Evolutionary conservation across 768 basidiomycete genomes (phyloP).

Genomic region (Rubroboletus satanas): DNA sequence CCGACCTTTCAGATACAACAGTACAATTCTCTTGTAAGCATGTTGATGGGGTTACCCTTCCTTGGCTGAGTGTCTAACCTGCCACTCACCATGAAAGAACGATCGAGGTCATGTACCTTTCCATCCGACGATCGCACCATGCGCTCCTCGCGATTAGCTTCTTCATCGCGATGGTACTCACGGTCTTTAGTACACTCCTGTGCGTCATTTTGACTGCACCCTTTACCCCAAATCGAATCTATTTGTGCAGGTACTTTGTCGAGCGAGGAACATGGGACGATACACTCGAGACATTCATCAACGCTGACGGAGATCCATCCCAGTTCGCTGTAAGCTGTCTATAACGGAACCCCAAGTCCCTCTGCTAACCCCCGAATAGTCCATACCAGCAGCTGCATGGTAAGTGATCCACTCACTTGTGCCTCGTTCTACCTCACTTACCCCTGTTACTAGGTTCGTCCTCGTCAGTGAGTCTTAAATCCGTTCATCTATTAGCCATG

Average conservation of each 20-base stretch:
- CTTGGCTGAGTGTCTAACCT: neutral
- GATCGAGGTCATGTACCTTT: slow-evolving; percentile 90
- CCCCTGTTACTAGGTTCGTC: slow-evolving; percentile 49
- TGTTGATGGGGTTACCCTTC: neutral
- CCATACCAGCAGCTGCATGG: slow-evolving; percentile 77
- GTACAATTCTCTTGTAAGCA: slow-evolving; percentile 75
- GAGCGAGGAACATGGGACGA: slow-evolving; percentile 91
- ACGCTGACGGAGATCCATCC: slow-evolving; percentile 78
- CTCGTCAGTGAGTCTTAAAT: slow-evolving; percentile 60
- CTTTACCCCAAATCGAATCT: neutral
- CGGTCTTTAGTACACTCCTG: slow-evolving; percentile 85
- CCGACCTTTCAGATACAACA: slow-evolving; percentile 81
- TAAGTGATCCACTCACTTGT: slow-evolving; percentile 30
- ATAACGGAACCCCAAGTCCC: neutral
- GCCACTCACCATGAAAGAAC: slow-evolving; percentile 44
- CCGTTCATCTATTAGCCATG: neutral
- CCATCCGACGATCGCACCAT: slow-evolving; percentile 80
- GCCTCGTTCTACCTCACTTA: neutral
- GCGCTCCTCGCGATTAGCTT: slow-evolving; percentile 84
- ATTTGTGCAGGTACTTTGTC: slow-evolving; percentile 65
- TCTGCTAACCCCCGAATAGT: slow-evolving; percentile 30
- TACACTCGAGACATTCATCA: slow-evolving; percentile 73
- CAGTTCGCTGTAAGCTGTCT: slow-evolving; percentile 59
- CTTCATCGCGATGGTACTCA: slow-evolving; percentile 83
- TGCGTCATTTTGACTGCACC: slow-evolving; percentile 32